Evolutionary conservation across 2,329 filamentous ascomycete species (phyloP).

Genomic region (Colletotrichum abscissum): DNA sequence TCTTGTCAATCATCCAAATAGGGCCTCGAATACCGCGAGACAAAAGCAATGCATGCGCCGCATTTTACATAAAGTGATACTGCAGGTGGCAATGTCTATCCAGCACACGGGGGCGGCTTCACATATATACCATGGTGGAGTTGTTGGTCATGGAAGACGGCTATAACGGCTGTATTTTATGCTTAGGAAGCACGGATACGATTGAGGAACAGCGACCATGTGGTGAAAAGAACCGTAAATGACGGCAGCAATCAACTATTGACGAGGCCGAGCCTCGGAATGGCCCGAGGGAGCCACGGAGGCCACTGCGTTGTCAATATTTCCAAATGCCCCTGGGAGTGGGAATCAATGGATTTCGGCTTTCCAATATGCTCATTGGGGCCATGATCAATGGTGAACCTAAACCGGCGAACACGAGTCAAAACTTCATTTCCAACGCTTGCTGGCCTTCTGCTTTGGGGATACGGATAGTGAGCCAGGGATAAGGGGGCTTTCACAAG

Average conservation of each 20-base stretch:
- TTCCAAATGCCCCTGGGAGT: background rate
- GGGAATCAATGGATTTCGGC: background rate
- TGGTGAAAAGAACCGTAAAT: background rate
- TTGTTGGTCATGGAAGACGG: background rate
- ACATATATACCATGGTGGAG: constrained; percentile 12
- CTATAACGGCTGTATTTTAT: background rate
- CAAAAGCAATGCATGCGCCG: background rate
- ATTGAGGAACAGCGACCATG: background rate
- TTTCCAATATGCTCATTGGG: constrained; percentile 20
- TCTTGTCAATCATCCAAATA: no score
- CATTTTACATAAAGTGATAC: constrained; percentile 8
- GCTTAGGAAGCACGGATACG: background rate
- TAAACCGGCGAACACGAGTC: constrained; percentile 21
- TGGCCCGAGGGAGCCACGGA: background rate
- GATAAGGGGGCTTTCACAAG: background rate
- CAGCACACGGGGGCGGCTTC: constrained; percentile 14
- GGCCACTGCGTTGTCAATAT: no score
- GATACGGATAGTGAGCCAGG: constrained; percentile 1
- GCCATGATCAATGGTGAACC: background rate
- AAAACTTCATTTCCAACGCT: constrained; percentile 12
- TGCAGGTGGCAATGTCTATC: constrained; percentile 15
- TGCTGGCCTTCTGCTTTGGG: constrained; percentile 10
- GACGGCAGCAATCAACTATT: background rate
- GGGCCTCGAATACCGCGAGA: no score
- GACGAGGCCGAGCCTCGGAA: background rate